Evolutionary conservation across 257 asterid species (phyloP), one percentile per base, ranked within the genome.

Genomic region (Perilla frutescens): DNA sequence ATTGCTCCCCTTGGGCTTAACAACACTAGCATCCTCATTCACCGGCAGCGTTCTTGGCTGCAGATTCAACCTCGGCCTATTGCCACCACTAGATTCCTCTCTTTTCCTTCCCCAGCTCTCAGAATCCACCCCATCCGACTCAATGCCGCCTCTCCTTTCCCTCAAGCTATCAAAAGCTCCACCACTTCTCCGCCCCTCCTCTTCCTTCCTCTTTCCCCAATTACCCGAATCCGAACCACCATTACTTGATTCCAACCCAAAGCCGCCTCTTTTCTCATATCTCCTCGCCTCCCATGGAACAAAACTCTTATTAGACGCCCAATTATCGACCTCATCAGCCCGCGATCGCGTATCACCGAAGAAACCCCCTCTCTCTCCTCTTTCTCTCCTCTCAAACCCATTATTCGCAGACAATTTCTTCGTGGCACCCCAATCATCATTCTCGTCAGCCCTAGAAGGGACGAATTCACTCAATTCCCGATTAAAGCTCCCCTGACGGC

Each of bases 391-490:
- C 66, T 92, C 96, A 43, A 76, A 88, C 37, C 91, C 91, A 45
- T 72, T 73, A 4, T 79, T 77, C 15, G n/a, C 61, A 5, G 81
- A 7, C 1, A 77, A 68, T 57, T 85, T 89, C 92, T 93, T 93
- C 7, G 75, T 79, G 1, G 88, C 84, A 3, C 84, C 97, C 98
- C 98, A 93, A 58, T 89, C 81, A 57, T 87, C 98, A 66, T 39
- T 86, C 79, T 91, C 97, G 48, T 93, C 98, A 11, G 98, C 98
- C 72, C 96, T 89, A 37, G 96, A 91, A 47, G 81, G 79, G 12
- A 39, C 60, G 34, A 79, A 78, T 60, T 89, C 97, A 6, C 14
- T 66, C 8, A 85, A 72, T 7, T 93, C 98, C 59, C 93, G 79
- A 74, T 77, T 78, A 41, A 81, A 87, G 51, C 89, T 72, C 54